phyloP scores from a whole-genome alignment of 495 filamentous ascomycete genomes.

The Trichoderma virens region DNA sequence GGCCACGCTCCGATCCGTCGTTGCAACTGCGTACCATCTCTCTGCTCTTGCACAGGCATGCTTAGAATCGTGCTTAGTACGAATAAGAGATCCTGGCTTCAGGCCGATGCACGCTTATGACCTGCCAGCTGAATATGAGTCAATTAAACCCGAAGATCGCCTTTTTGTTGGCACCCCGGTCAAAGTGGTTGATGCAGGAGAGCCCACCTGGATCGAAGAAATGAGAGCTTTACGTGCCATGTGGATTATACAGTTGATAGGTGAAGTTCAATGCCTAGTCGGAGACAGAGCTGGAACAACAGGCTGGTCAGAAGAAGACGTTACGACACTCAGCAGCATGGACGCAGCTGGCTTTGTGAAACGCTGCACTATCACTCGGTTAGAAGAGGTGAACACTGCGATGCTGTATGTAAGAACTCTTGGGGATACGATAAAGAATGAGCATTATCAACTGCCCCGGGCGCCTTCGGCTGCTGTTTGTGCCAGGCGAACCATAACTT shows the following conservation, averaged over 20 bases:
- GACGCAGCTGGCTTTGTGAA: too few relatives aligned
- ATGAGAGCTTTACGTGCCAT: background rate
- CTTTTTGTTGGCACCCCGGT: background rate
- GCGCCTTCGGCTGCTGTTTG: too few relatives aligned
- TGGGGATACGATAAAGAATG: background rate
- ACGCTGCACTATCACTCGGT: background rate
- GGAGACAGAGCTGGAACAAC: background rate
- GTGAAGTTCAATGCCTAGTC: background rate
- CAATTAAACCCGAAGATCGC: background rate
- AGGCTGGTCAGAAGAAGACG: background rate
- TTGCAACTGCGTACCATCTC: background rate
- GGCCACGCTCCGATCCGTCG: background rate
- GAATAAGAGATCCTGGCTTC: background rate
- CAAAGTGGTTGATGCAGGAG: background rate
- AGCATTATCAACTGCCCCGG: background rate
- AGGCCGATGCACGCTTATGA: background rate
- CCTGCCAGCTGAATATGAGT: background rate
- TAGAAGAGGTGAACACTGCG: background rate
- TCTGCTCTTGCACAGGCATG: background rate
- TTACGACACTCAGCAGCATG: background rate
- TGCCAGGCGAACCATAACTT: too few relatives aligned
- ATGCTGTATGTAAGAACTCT: background rate
- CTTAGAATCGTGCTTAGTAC: background rate
- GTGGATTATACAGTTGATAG: background rate
- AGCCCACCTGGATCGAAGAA: background rate